Evolutionary conservation across 2,329 filamentous ascomycete species (phyloP), one percentile per base, ranked within the genome.

Genomic region (Penicillium expansum): DNA sequence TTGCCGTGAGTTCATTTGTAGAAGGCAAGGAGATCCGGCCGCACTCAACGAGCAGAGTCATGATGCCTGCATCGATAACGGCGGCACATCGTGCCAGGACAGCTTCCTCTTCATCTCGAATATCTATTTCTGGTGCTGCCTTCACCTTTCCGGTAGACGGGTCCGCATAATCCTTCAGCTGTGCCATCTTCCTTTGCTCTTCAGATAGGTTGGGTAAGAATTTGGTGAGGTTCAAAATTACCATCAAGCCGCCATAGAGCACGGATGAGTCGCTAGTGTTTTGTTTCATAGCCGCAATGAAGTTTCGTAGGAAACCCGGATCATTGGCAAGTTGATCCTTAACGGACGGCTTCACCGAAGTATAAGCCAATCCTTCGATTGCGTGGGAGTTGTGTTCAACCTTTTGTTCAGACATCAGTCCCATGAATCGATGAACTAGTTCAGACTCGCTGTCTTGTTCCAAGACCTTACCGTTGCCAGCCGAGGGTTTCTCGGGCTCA

Each of bases 131-230:
- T 1, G 78, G 32, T 74, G n/a, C 83, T 16, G 35, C 22, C 37
- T 55, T 70, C 59, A 84, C 83, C 67, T 91, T 92, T 5, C 86
- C 85, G 0, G 91, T 88, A 69, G 87, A 86, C 0, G 91, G 89
- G 69, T 96, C 91, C 14, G 94, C 94, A 67, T 97, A 99, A 2
- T 92, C 91, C 78, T 96, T 97, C 43, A 99, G 83, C 71, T 99
- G 90, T 6, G 84, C 84, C 78, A 99, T 91, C 69, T 90, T 91
- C 77, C 93, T 94, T 67, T 97, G 89, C 74, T 99, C 94, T 61
- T 97, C 93, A 0, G 91, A 88, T 39, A 92, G 80, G 8, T 80
- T 79, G 7, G 92, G 92, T 39, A 85, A 82, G 71, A 96, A 97
- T 30, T 84, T 82, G 14, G 91, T 96, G 50, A 99, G 78, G 69